Base-by-base conservation (phyloP, 345 rosid genomes). In the Melaleuca alternifolia region DNA sequence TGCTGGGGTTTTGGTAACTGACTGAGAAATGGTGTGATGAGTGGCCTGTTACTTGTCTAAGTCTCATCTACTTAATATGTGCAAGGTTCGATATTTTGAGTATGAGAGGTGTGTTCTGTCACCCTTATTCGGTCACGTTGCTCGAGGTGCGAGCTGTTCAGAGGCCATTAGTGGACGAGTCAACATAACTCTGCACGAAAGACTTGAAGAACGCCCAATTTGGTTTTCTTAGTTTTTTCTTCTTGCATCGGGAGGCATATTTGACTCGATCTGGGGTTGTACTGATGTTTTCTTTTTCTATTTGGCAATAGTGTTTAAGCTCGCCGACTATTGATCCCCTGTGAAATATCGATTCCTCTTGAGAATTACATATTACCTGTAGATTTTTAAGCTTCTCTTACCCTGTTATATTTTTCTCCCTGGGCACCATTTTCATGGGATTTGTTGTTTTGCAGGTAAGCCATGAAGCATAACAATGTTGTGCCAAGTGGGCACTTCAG, bases 381-480 rank as follows among this genome's bases (percentile, higher is more conserved):
- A 33, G 24, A 33, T 33, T 18, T 65, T 33, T 65, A 11, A 20
- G 46, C 24, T 10, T 16, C 79, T 65, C 21, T 65, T 65, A 9
- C 24, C 44, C 24, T 65, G 23, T 37, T 71, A 21, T 41, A 37
- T 10, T 18, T 37, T 71, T 41, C 48, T 37, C 5, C 26, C 7
- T 37, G 12, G 51, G 20, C 41, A 33, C 79, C 37, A n/a, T 33
- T 26, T 85, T 44, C 52, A 6, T 30, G 54, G 2, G 75, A n/a
- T 44, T 71, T 85, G 46, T 59, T 51, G 13, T 50, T 48, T 84
- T 61, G 50, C 88, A 89, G 93, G 94, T 92, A 84, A 91, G 92
- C 28, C 86, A 91, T 89, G 88, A 96, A 96, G 94, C 98, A 96
- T 84, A 96, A 96, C 92, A 96, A 96, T 54, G 98, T 90, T 20